Evolutionary conservation across 352 stramenopile genomes (phyloP).

Genomic region (Hyphochytrium catenoides): DNA sequence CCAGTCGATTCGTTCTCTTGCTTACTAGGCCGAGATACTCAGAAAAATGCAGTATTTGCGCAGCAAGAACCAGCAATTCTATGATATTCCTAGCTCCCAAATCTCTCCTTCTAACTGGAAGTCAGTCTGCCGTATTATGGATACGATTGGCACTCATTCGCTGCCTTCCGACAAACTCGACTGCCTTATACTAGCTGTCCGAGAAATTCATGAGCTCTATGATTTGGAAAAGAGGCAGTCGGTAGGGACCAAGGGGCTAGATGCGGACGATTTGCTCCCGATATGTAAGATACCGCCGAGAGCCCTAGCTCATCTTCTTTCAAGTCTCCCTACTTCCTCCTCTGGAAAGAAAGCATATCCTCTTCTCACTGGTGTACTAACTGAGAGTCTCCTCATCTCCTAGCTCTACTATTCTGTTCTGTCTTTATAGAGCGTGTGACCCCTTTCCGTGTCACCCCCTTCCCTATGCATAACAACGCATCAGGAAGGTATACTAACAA

Average conservation of each 20-base stretch:
- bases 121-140: slow-evolving; percentile 18
- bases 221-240: slow-evolving; percentile 32
- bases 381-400: too few species aligned
- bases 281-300: too few species aligned
- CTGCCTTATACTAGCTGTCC: slow-evolving; percentile 34
- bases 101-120: slow-evolving; percentile 54
- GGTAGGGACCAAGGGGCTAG: slow-evolving; percentile 11
- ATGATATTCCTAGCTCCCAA: slow-evolving; percentile 52
- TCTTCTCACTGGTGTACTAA: too few species aligned
- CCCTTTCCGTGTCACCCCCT: too few species aligned
- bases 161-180: slow-evolving; percentile 51
- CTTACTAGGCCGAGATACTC: slow-evolving; percentile 41
- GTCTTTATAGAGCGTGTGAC: too few species aligned
- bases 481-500: too few species aligned
- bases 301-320: too few species aligned
- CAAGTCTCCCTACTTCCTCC: too few species aligned
- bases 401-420: too few species aligned
- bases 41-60: slow-evolving; percentile 60
- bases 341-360: too few species aligned
- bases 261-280: slow-evolving; percentile 57
- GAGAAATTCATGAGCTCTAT: slow-evolving; percentile 42
- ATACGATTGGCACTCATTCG: slow-evolving; percentile 20
- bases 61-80: slow-evolving; percentile 67
- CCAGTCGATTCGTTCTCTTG: too few species aligned
- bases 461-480: too few species aligned